Percentiles rank a stretch among this genome's conserved stretches.
Evolutionary conservation across 805 yeast species (phyloP).

Genomic region (Candida odintsovae): DNA sequence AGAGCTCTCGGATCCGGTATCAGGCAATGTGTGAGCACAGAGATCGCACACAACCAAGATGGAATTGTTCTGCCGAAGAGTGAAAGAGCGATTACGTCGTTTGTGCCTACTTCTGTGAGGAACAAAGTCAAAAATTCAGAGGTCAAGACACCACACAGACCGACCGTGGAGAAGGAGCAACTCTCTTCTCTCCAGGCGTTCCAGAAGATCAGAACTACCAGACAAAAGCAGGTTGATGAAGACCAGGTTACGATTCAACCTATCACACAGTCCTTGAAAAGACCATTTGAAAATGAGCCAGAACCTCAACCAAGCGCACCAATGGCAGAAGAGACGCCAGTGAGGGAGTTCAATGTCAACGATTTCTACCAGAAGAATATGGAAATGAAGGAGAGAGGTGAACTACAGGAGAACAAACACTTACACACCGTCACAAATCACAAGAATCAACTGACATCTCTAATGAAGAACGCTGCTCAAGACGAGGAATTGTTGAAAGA

Average conservation of each 20-base stretch:
- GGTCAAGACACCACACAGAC: background rate
- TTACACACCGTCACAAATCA: slow-evolving; percentile 17
- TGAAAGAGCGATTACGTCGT: slow-evolving; percentile 13
- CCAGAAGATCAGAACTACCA: background rate
- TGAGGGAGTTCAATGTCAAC: slow-evolving; percentile 19
- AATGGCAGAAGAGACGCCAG: background rate
- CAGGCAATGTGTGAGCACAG: slow-evolving; percentile 10
- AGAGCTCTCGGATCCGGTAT: slow-evolving; percentile 14
- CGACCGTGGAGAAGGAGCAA: background rate
- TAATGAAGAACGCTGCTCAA: slow-evolving; percentile 23
- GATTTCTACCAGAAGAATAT: slow-evolving; percentile 18
- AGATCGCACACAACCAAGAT: slow-evolving; percentile 13
- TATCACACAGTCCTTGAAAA: background rate
- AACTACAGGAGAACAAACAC: slow-evolving; percentile 17
- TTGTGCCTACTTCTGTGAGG: slow-evolving; percentile 19
- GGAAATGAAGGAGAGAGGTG: slow-evolving; percentile 17
- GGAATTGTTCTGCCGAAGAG: slow-evolving; percentile 14
- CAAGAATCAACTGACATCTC: slow-evolving; percentile 22
- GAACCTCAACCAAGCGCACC: background rate
- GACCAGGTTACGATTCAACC: slow-evolving; percentile 1
- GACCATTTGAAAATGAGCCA: background rate
- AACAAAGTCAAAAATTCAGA: slow-evolving; percentile 4
- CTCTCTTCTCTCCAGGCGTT: slow-evolving; percentile 1
- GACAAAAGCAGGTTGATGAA: slow-evolving; percentile 1
- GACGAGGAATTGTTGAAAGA: slow-evolving; percentile 21